Evolutionary conservation across 2,329 filamentous ascomycete species (phyloP).

Genomic region (Arthrocladium fulminans): DNA sequence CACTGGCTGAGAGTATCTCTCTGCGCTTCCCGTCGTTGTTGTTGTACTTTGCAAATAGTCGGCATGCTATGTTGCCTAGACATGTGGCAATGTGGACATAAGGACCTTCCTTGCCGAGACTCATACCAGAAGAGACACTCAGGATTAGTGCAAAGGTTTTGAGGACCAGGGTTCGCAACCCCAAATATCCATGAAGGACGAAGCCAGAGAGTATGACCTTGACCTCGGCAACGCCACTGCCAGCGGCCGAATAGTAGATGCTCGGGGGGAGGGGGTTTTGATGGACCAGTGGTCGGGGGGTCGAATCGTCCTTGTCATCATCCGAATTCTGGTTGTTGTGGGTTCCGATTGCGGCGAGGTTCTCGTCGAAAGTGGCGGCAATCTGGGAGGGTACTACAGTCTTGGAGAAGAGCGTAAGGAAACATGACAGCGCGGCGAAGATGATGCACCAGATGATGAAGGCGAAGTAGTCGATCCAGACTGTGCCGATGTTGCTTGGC

Average conservation of each 20-base stretch:
- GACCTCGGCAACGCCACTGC: slow-evolving; percentile 92
- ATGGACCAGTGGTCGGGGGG: slow-evolving; percentile 33
- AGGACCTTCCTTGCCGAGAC: slow-evolving; percentile 87
- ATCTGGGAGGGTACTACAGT: slow-evolving; percentile 86
- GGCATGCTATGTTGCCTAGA: slow-evolving; percentile 88
- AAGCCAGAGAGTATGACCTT: slow-evolving; percentile 97
- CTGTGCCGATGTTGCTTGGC: slow-evolving; percentile 38
- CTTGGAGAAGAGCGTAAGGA: slow-evolving; percentile 80
- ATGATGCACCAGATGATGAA: slow-evolving; percentile 65
- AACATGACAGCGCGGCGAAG: slow-evolving; percentile 63
- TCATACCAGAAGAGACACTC: slow-evolving; percentile 85
- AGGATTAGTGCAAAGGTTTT: slow-evolving; percentile 77
- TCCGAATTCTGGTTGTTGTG: slow-evolving; percentile 34
- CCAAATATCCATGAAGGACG: slow-evolving; percentile 90
- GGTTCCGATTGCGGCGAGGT: slow-evolving; percentile 57
- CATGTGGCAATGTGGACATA: slow-evolving; percentile 97
- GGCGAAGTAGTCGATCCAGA: slow-evolving; percentile 67
- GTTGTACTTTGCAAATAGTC: slow-evolving; percentile 90
- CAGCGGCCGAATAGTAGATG: slow-evolving; percentile 89
- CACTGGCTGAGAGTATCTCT: slow-evolving; percentile 86
- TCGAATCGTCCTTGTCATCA: slow-evolving; percentile 34
- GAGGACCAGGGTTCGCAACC: slow-evolving; percentile 73
- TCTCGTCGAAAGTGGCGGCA: slow-evolving; percentile 75
- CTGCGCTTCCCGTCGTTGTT: slow-evolving; percentile 87
- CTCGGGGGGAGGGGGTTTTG: slow-evolving; percentile 28